Conservation (phyloP, 192 early-diverging fungal species). For the Umbelopsis ramanniana region DNA sequence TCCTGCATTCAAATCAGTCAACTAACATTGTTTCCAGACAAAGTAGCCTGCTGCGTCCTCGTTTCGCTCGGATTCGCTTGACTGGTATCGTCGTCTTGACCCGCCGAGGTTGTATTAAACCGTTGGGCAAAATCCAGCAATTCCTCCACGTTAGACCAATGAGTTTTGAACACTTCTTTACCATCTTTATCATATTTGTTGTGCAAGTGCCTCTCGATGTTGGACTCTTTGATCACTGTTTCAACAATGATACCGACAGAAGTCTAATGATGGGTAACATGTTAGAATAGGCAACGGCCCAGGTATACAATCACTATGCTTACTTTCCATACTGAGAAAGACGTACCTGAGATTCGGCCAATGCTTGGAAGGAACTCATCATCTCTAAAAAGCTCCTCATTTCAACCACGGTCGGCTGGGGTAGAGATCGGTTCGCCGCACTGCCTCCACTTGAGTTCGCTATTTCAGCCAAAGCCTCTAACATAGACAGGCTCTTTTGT, state of each 20-base stretch:
- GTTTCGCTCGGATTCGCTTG: neutral
- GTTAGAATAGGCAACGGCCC: neutral
- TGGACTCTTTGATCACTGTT: neutral
- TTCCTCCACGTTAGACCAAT: constrained; percentile 20
- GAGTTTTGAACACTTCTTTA: neutral
- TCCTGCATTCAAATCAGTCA: too few species aligned
- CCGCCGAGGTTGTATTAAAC: neutral
- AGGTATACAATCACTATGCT: neutral
- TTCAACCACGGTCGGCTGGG: neutral
- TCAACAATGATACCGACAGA: constrained; percentile 16
- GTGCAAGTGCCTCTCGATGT: neutral
- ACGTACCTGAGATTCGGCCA: neutral
- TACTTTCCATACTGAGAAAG: neutral
- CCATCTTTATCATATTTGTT: neutral
- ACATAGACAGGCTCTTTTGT: neutral
- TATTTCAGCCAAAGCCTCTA: neutral
- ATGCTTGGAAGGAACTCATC: neutral
- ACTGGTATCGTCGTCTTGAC: neutral
- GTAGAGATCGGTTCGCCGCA: neutral
- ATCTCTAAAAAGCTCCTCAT: neutral
- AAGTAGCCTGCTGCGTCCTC: neutral
- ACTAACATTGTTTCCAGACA: too few species aligned
- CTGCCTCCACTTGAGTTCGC: neutral
- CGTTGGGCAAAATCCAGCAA: constrained; percentile 12
- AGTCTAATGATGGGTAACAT: neutral